phyloP scores from a whole-genome alignment of 108 stramenopile genomes.

The Cyclostephanos invisitatus region DNA sequence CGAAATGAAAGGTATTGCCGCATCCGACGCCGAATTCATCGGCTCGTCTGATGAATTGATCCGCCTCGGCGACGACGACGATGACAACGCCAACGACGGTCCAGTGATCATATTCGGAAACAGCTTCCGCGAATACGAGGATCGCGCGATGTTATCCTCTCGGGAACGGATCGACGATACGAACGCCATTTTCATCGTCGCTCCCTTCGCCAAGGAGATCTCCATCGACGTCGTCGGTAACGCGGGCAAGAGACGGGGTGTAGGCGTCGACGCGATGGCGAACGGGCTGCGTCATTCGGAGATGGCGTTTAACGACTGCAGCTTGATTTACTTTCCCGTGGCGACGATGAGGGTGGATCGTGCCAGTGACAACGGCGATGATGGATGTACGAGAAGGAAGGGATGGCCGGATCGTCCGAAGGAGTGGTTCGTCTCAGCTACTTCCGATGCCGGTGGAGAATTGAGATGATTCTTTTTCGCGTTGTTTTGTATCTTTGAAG shows the following conservation, averaged over 20 bases:
- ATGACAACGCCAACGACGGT: neutral
- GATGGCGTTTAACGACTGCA: constrained; percentile 59
- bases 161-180: constrained; percentile 38
- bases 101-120: constrained; percentile 44
- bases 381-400: neutral
- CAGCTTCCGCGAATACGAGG: constrained; percentile 48
- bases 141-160: constrained; percentile 31
- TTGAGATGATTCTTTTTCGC: neutral
- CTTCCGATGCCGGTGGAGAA: neutral
- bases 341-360: neutral
- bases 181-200: constrained; percentile 46
- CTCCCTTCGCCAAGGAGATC: constrained; percentile 34
- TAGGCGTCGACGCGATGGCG: constrained; percentile 1
- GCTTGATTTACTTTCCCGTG: constrained; percentile 35
- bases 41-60: neutral
- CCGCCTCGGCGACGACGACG: neutral
- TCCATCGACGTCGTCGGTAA: constrained; percentile 11
- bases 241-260: constrained; percentile 8
- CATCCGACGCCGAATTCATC: neutral
- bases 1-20: neutral
- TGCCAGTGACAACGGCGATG: neutral
- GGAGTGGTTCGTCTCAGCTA: neutral
- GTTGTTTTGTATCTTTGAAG: neutral
- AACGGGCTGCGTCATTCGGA: constrained; percentile 30
- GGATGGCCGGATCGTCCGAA: constrained; percentile 8